These are phyloP conservation scores for Aspergillus egyptiacus DNA, from an alignment of 495 filamentous ascomycete species.

Conservation along the genomic window DNA sequence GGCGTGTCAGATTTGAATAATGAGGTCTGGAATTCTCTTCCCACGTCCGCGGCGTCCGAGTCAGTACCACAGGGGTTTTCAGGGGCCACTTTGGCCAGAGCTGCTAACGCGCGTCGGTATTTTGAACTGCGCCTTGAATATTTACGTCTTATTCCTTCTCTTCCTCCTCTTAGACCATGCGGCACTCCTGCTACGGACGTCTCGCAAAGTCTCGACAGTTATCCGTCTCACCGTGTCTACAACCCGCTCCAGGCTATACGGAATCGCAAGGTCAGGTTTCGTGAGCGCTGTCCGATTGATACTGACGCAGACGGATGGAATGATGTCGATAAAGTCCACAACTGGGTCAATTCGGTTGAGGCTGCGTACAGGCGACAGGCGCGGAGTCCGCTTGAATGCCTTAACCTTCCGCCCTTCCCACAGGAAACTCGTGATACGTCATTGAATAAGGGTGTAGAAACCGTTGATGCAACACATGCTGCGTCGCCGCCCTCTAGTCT, in stretches of 20 bases:
- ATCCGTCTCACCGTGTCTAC: constrained; percentile 55
- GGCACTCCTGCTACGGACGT: constrained; percentile 4
- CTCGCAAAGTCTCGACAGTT: neutral
- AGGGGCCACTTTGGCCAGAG: constrained; percentile 67
- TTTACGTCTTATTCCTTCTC: constrained; percentile 62
- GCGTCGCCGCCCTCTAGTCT: constrained; percentile 34
- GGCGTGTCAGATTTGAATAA: neutral
- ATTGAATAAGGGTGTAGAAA: constrained; percentile 17
- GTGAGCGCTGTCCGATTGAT: constrained; percentile 65
- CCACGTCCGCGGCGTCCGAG: constrained; percentile 26
- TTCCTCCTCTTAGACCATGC: constrained; percentile 55
- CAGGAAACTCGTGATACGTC: constrained; percentile 19
- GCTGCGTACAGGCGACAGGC: constrained; percentile 35
- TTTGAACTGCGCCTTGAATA: constrained; percentile 79
- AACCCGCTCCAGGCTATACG: constrained; percentile 85
- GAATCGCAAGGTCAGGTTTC: constrained; percentile 71
- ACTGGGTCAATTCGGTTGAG: constrained; percentile 69
- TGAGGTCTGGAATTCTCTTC: constrained; percentile 26
- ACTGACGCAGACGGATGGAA: constrained; percentile 69
- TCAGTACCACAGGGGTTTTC: constrained; percentile 59
- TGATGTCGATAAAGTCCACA: constrained; percentile 59
- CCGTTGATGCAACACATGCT: constrained; percentile 22
- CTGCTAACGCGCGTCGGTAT: constrained; percentile 69
- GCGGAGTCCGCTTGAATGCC: constrained; percentile 43
- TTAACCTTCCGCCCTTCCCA: constrained; percentile 52